Conservation (phyloP, 352 stramenopile genomes). For the Globisporangium spinosum region DNA sequence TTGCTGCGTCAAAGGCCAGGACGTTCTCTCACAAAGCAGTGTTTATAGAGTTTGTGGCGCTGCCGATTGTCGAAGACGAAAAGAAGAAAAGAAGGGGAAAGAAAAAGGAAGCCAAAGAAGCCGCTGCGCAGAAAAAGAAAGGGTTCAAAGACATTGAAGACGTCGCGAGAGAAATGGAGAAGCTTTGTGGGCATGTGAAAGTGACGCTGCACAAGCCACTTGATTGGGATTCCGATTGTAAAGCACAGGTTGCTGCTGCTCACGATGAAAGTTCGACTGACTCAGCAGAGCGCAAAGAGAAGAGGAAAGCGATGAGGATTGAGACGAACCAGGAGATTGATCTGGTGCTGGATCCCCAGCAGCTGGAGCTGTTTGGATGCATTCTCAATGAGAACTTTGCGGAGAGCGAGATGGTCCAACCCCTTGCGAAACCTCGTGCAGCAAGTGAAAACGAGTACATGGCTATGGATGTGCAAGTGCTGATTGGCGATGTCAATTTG, state of each 20-base stretch:
- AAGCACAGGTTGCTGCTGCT: background rate
- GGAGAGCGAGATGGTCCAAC: constrained; percentile 18
- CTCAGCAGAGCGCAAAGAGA: background rate
- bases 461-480: constrained; percentile 37
- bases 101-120: constrained; percentile 1
- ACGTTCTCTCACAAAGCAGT: constrained; percentile 32
- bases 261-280: background rate
- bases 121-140: background rate
- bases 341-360: constrained; percentile 52
- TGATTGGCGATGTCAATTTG: constrained; percentile 41
- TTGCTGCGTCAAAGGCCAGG: constrained; percentile 27
- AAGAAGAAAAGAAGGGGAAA: constrained; percentile 21
- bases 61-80: constrained; percentile 33
- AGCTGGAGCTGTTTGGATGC: constrained; percentile 59
- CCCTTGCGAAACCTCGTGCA: background rate
- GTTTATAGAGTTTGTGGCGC: constrained; percentile 44
- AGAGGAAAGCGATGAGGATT: constrained; percentile 1
- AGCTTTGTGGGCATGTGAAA: constrained; percentile 38
- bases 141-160: constrained; percentile 38
- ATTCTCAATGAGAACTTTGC: constrained; percentile 63
- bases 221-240: constrained; percentile 32
- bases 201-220: constrained; percentile 28
- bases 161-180: constrained; percentile 51
- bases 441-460: constrained; percentile 39
- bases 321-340: constrained; percentile 22